A percentile compares a stretch with the other conserved stretches of the same genome.
These are phyloP conservation scores for Thuja plicata DNA, from an alignment of 83 land plant species.

Conservation along the genomic window DNA sequence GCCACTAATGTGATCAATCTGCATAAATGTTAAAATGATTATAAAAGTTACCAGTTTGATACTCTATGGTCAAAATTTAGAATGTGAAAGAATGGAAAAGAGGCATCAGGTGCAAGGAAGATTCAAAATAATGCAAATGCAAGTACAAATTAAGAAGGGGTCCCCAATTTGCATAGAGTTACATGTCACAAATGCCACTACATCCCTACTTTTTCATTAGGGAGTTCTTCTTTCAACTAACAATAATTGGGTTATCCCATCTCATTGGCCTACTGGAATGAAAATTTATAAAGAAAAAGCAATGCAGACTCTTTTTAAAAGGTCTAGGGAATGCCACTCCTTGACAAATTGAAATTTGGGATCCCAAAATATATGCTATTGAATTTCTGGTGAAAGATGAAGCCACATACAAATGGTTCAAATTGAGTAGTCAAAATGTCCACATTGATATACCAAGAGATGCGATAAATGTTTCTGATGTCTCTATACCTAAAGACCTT, in stretches of 20 bases:
- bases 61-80: too few relatives aligned
- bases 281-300: conserved; percentile 14
- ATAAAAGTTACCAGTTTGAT: too few relatives aligned
- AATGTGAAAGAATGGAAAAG: too few relatives aligned
- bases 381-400: conserved; percentile 24
- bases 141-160: conserved; percentile 10
- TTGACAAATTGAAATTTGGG: conserved; percentile 13
- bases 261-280: conserved; percentile 10
- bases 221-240: conserved; percentile 16
- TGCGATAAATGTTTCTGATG: conserved; percentile 9
- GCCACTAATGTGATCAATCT: too few relatives aligned
- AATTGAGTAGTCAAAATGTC: conserved; percentile 21
- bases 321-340: conserved; percentile 7
- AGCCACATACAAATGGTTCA: conserved; percentile 18
- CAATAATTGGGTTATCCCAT: conserved; percentile 19
- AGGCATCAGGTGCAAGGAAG: too few relatives aligned
- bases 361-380: conserved; percentile 14
- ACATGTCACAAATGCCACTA: conserved; percentile 5
- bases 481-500: conserved; percentile 10
- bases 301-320: conserved; percentile 27
- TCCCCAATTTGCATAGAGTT: conserved; percentile 5
- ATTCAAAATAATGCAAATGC: too few relatives aligned
- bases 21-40: too few relatives aligned
- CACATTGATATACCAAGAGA: conserved; percentile 22
- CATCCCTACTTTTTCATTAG: conserved; percentile 25